Conservation (phyloP, 345 rosid species). For the Eucalyptus leucophloia region DNA sequence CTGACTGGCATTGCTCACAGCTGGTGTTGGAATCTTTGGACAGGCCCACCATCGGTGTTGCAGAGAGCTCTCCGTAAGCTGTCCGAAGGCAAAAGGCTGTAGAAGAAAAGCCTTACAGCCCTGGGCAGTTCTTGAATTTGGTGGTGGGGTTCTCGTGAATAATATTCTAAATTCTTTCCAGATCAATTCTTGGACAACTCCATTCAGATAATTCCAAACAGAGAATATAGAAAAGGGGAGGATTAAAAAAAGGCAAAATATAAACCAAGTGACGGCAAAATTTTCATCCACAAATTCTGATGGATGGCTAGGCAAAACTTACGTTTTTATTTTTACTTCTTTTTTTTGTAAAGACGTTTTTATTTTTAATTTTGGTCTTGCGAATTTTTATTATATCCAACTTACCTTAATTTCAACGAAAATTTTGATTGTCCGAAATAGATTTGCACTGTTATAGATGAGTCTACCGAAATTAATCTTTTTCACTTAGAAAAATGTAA, state of each 20-base stretch:
- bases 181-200: not conserved
- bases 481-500: too few relatives aligned
- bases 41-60: not conserved
- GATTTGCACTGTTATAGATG: not conserved
- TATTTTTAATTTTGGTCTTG: not conserved
- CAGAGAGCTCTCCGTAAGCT: not conserved
- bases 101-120: not conserved
- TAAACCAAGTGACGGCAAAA: not conserved
- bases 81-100: not conserved
- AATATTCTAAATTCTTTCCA: not conserved
- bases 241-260: not conserved
- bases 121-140: not conserved
- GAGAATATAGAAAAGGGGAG: not conserved
- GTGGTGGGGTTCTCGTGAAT: not conserved
- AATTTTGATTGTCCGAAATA: not conserved
- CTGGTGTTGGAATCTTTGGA: constrained; percentile 1
- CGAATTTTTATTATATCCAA: not conserved
- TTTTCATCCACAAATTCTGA: not conserved
- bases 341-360: not conserved
- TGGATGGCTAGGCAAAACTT: not conserved
- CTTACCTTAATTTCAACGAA: not conserved
- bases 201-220: not conserved
- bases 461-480: too few relatives aligned
- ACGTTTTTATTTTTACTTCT: not conserved
- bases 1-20: not conserved